Evolutionary conservation across 495 filamentous ascomycete genomes (phyloP).

Genomic region (Parathielavia appendiculata): DNA sequence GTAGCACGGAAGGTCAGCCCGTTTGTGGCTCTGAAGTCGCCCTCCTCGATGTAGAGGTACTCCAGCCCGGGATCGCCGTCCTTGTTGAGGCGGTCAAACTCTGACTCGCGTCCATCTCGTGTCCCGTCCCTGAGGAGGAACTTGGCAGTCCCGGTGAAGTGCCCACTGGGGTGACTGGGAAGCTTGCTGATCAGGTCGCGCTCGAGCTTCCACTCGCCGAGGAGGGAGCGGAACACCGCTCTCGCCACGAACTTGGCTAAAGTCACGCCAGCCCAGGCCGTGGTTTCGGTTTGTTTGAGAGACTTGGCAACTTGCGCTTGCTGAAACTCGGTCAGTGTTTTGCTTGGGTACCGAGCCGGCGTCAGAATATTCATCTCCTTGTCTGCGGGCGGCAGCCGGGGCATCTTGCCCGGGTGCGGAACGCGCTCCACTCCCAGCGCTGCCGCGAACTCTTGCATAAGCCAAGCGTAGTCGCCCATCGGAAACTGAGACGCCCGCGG

Average conservation of each 20-base stretch:
- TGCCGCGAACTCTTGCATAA: conserved; percentile 65
- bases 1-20: conserved; percentile 46
- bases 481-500: conserved; percentile 61
- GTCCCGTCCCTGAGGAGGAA: conserved; percentile 58
- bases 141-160: conserved; percentile 53
- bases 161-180: conserved; percentile 53
- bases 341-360: conserved; percentile 38
- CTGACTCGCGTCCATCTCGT: conserved; percentile 40
- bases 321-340: conserved; percentile 15
- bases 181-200: conserved; percentile 44
- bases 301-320: conserved; percentile 25
- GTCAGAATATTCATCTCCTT: conserved; percentile 44
- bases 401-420: conserved; percentile 23
- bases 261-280: conserved; percentile 33
- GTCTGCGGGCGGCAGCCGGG: conserved; percentile 31
- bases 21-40: conserved; percentile 49
- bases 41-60: conserved; percentile 63
- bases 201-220: conserved; percentile 64
- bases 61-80: conserved; percentile 48
- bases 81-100: conserved; percentile 20
- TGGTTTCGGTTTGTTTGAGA: conserved; percentile 32
- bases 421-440: conserved; percentile 45
- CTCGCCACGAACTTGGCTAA: conserved; percentile 46
- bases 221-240: conserved; percentile 68
- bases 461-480: conserved; percentile 73